phyloP scores from a whole-genome alignment of 2,329 filamentous ascomycete genomes.

The Dactylellina parvicollis region DNA sequence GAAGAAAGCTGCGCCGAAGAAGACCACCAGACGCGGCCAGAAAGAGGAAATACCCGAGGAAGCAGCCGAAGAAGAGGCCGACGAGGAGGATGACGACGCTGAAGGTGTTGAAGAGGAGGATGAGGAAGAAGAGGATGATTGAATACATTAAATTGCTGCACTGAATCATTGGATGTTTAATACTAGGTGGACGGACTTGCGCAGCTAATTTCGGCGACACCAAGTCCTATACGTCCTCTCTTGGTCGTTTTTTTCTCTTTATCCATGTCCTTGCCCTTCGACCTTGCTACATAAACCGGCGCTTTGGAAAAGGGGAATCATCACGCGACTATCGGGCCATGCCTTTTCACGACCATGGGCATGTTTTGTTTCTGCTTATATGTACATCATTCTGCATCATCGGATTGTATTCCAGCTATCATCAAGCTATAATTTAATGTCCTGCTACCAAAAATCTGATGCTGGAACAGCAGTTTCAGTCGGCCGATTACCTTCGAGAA shows the following conservation, averaged over 20 bases:
- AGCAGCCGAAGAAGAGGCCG: slow-evolving; percentile 12
- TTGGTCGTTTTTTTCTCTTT: not conserved
- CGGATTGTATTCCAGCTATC: slow-evolving; percentile 5
- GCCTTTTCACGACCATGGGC: slow-evolving; percentile 1
- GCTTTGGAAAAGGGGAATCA: slow-evolving; percentile 36
- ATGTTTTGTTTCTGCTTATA: slow-evolving; percentile 27
- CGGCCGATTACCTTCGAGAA: too few species aligned
- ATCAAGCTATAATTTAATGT: slow-evolving; percentile 16
- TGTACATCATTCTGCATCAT: slow-evolving; percentile 26
- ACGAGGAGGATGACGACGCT: slow-evolving; percentile 28
- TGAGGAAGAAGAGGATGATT: slow-evolving; percentile 34
- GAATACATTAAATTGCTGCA: not conserved
- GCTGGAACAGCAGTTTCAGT: too few species aligned
- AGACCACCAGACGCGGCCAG: slow-evolving; percentile 27
- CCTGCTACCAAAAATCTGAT: too few species aligned
- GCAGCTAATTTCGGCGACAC: not conserved
- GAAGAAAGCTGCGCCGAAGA: slow-evolving; percentile 40
- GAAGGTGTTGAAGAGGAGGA: slow-evolving; percentile 33
- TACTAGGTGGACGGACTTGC: not conserved
- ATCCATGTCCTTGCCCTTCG: not conserved
- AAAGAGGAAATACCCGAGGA: slow-evolving; percentile 34
- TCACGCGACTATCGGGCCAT: slow-evolving; percentile 12
- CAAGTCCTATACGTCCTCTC: not conserved
- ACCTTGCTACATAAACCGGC: slow-evolving; percentile 19
- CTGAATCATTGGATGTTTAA: not conserved